Percentiles rank a stretch among this genome's conserved stretches.
Evolutionary conservation across 495 filamentous ascomycete genomes (phyloP).

Genomic region (Tuber melanosporum): DNA sequence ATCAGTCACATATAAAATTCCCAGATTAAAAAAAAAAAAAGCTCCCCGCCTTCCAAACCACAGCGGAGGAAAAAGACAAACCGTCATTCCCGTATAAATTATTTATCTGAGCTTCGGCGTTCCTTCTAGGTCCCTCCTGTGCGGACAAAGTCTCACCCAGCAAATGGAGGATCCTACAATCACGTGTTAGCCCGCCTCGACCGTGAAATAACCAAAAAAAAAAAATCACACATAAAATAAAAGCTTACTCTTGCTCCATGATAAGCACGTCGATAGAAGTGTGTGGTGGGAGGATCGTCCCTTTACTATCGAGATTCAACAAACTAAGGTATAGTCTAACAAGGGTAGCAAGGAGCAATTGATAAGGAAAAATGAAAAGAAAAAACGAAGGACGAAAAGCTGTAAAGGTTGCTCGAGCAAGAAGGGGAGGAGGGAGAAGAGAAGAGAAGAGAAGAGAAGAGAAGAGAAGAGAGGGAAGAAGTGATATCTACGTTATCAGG

Average conservation of each 20-base stretch:
- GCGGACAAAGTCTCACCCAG: slow-evolving; percentile 34
- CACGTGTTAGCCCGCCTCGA: slow-evolving; percentile 8
- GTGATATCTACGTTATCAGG: background rate
- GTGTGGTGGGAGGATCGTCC: background rate
- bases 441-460: background rate
- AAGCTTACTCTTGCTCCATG: slow-evolving; percentile 42
- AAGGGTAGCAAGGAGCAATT: background rate
- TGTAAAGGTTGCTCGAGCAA: background rate
- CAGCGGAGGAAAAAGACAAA: slow-evolving; percentile 16
- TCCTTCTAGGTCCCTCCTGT: slow-evolving; percentile 35
- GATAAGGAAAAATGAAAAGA: background rate
- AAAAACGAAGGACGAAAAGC: slow-evolving; percentile 2
- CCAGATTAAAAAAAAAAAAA: background rate
- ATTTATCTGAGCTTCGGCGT: slow-evolving; percentile 39
- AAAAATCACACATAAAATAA: slow-evolving; percentile 7
- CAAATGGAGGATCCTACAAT: slow-evolving; percentile 32
- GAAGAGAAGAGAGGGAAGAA: background rate
- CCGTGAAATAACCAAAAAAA: background rate
- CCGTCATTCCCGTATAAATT: slow-evolving; percentile 32
- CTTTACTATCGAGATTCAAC: background rate
- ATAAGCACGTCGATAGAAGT: background rate
- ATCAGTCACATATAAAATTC: slow-evolving; percentile 7
- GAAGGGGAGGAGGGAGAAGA: background rate
- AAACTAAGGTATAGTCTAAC: background rate
- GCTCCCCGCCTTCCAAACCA: background rate